Percentiles rank a stretch among this genome's conserved stretches.
These are phyloP conservation scores for Candida labiduridarum DNA, from an alignment of 1,139 yeast species.

Conservation along the genomic window DNA sequence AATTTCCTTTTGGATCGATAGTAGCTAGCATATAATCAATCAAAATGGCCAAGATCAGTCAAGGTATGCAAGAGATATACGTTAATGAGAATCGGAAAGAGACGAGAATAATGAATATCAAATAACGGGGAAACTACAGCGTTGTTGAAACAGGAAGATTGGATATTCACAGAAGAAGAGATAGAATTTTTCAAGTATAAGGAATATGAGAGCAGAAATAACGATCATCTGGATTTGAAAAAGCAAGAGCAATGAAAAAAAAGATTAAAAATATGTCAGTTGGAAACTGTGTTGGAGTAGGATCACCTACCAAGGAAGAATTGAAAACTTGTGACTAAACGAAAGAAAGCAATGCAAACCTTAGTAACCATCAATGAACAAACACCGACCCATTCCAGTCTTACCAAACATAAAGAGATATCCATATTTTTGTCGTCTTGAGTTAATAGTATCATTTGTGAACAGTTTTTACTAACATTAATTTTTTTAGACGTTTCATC, in stretches of 20 bases:
- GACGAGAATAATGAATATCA: background rate
- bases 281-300: too few species aligned
- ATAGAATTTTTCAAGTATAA: background rate
- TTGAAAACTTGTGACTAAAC: too few species aligned
- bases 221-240: too few species aligned
- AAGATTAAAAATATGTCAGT: too few species aligned
- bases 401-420: too few species aligned
- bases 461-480: slow-evolving; percentile 31
- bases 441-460: background rate
- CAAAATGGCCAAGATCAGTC: slow-evolving; percentile 66
- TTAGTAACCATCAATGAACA: too few species aligned
- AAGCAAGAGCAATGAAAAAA: too few species aligned
- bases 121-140: background rate
- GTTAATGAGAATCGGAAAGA: background rate
- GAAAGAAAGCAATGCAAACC: too few species aligned
- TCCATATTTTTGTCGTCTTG: background rate
- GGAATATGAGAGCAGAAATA: too few species aligned
- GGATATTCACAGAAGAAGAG: background rate
- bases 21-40: slow-evolving; percentile 15
- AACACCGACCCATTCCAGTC: too few species aligned
- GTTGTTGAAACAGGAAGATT: background rate
- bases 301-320: too few species aligned
- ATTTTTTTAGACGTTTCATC: slow-evolving; percentile 83
- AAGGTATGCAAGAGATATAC: slow-evolving; percentile 40
- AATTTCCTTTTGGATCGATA: slow-evolving; percentile 11